A percentile compares a stretch with the other conserved stretches of the same genome.
phyloP scores from a whole-genome alignment of 129 eudicot species.

The carrot (Daucus carota) region DH1_v3.0 NC_030383.2:7701001-7701500 shows the following conservation, averaged over 20 bases:
- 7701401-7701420: not conserved
- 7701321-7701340: slow-evolving; percentile 2
- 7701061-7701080: slow-evolving; percentile 36
- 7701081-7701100: slow-evolving; percentile 13
- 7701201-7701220: not conserved
- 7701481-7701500: no score
- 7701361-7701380: slow-evolving; percentile 1
- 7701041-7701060: slow-evolving; percentile 70
- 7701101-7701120: slow-evolving; percentile 13
- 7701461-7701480: no score
- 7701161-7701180: slow-evolving; percentile 9
- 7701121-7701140: slow-evolving; percentile 14
- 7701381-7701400: not conserved
- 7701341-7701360: not conserved
- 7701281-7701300: not conserved
- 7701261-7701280: not conserved
- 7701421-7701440: not conserved
- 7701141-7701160: slow-evolving; percentile 8
- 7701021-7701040: slow-evolving; percentile 72
- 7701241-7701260: not conserved
- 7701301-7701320: not conserved
- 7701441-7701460: no score
- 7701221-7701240: not conserved
- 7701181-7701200: slow-evolving; percentile 4
- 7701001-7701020: slow-evolving; percentile 60